A percentile compares a stretch with the other conserved stretches of the same genome.
Conservation (phyloP, 129 eudicot genomes). For the Dittrichia graveolens region DNA sequence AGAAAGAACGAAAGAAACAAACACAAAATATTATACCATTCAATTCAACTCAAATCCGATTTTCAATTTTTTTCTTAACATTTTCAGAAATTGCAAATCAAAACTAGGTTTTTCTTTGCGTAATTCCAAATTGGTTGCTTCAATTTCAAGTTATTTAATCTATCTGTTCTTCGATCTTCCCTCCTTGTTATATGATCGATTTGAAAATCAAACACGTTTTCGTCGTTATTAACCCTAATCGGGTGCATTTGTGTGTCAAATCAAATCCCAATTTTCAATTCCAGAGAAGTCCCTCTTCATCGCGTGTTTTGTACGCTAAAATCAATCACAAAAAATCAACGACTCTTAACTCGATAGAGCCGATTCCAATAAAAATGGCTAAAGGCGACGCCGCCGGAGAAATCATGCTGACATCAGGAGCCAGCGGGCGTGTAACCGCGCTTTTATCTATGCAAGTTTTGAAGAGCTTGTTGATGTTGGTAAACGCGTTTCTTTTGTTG, state of each 20-base stretch:
- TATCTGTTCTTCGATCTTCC: constrained; percentile 26
- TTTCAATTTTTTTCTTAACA: background rate
- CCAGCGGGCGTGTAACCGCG: constrained; percentile 80
- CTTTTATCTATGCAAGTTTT: constrained; percentile 55
- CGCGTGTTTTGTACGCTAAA: constrained; percentile 5
- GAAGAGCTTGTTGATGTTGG: constrained; percentile 55
- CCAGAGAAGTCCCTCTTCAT: background rate
- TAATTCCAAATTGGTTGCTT: constrained; percentile 8
- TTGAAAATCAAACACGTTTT: constrained; percentile 18
- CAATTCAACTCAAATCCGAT: constrained; percentile 9
- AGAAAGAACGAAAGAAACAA: no score
- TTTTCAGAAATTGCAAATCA: background rate
- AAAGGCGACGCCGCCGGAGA: constrained; percentile 30
- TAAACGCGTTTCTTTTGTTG: constrained; percentile 57
- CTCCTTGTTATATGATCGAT: constrained; percentile 43
- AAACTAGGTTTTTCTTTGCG: background rate
- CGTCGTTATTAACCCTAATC: constrained; percentile 11
- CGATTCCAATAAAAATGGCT: constrained; percentile 25
- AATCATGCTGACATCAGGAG: constrained; percentile 71
- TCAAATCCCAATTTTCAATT: constrained; percentile 25
- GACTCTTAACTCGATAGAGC: background rate
- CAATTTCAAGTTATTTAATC: constrained; percentile 7
- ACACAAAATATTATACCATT: constrained; percentile 11
- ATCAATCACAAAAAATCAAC: background rate
- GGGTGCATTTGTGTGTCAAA: constrained; percentile 14